These are phyloP conservation scores for Rhizopogon vulgaris DNA, from an alignment of 768 basidiomycete species.

Conservation along the genomic window DNA sequence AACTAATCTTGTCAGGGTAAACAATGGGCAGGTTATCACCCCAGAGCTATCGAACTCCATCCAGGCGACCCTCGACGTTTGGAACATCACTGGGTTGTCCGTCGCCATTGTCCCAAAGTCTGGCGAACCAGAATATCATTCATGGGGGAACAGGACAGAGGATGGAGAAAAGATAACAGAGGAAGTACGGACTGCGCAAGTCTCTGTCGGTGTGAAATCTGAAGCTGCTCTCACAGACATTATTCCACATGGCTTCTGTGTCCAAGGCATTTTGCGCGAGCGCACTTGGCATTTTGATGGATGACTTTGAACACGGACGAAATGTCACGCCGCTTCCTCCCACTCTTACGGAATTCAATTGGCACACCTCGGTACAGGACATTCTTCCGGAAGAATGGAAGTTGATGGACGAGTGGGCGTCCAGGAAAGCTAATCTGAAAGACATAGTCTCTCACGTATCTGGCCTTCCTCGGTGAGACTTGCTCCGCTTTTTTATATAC, in stretches of 20 bases:
- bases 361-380: constrained; percentile 31
- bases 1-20: neutral
- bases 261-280: constrained; percentile 36
- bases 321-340: constrained; percentile 30
- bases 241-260: constrained; percentile 31
- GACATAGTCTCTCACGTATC: constrained; percentile 37
- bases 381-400: constrained; percentile 35
- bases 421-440: constrained; percentile 27
- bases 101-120: constrained; percentile 20
- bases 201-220: neutral
- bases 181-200: constrained; percentile 23
- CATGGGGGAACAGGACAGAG: constrained; percentile 32
- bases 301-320: constrained; percentile 30
- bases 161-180: constrained; percentile 23
- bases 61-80: constrained; percentile 10
- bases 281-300: constrained; percentile 35
- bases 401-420: constrained; percentile 38
- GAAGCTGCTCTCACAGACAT: constrained; percentile 20
- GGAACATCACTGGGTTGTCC: constrained; percentile 26
- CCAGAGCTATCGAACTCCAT: constrained; percentile 15
- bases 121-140: constrained; percentile 21
- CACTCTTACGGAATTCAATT: constrained; percentile 24
- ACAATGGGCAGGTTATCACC: constrained; percentile 7
- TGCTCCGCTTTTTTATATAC: neutral
- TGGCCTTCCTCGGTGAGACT: constrained; percentile 30